These are phyloP conservation scores for Colletotrichum plurivorum DNA, from an alignment of 2,329 filamentous ascomycete genomes.

Conservation along the genomic window DNA sequence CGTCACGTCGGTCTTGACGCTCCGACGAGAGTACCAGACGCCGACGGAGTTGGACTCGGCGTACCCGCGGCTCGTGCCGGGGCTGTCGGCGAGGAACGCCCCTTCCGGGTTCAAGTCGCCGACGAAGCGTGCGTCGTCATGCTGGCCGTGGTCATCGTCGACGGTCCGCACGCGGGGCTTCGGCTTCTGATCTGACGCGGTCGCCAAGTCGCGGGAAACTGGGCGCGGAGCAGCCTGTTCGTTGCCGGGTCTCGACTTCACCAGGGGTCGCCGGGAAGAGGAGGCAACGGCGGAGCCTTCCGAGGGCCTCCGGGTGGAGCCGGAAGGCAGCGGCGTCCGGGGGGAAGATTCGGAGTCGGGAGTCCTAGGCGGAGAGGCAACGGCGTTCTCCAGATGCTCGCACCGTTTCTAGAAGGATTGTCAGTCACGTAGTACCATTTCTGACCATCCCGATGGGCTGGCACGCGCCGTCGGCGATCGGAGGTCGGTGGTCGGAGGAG, in stretches of 20 bases:
- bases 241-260: neutral
- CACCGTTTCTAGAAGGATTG: conserved; percentile 38
- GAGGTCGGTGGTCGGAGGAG: neutral
- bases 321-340: neutral
- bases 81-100: conserved; percentile 43
- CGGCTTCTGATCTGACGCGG: neutral
- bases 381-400: conserved; percentile 27
- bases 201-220: neutral
- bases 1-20: neutral
- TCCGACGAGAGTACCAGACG: conserved; percentile 39
- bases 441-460: neutral
- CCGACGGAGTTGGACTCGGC: conserved; percentile 36
- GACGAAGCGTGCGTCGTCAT: conserved; percentile 41
- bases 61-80: conserved; percentile 29
- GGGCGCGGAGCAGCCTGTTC: neutral
- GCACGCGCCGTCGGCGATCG: neutral
- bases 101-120: conserved; percentile 45
- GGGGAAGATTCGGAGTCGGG: conserved; percentile 11
- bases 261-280: neutral
- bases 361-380: conserved; percentile 3
- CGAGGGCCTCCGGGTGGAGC: neutral
- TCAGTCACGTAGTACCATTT: conserved; percentile 2
- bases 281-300: conserved; percentile 4
- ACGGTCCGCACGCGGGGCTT: neutral
- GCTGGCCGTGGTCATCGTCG: conserved; percentile 35